Conservation (phyloP, 306 rosid species). For the Cajanus cajan region DNA sequence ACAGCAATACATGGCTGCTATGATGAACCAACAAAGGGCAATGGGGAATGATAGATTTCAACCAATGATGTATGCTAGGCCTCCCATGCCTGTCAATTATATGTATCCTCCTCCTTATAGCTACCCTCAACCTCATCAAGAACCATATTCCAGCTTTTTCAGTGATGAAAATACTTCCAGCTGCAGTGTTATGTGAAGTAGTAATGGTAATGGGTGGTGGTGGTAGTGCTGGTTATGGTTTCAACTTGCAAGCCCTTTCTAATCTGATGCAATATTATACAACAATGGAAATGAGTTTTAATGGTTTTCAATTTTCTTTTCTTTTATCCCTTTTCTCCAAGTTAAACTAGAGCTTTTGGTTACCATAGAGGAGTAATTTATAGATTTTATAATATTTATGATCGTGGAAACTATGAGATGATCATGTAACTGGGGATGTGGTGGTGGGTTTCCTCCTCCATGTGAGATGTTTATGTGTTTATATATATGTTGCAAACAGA, state of each 20-base stretch:
- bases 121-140: conserved; percentile 42
- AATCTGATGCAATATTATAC: conserved; percentile 43
- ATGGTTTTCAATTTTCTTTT: conserved; percentile 22
- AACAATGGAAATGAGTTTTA: conserved; percentile 46
- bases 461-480: conserved; percentile 54
- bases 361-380: conserved; percentile 47
- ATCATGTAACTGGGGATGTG: conserved; percentile 38
- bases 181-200: conserved; percentile 72
- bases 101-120: conserved; percentile 44
- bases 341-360: conserved; percentile 35
- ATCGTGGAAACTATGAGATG: conserved; percentile 33
- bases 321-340: conserved; percentile 1
- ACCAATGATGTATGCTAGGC: conserved; percentile 80
- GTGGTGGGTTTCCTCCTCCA: conserved; percentile 22
- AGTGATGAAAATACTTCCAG: conserved; percentile 87
- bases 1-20: conserved; percentile 63
- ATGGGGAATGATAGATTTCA: conserved; percentile 75
- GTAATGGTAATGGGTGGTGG: not conserved
- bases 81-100: conserved; percentile 60
- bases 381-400: conserved; percentile 36
- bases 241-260: not conserved
- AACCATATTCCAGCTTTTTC: conserved; percentile 61
- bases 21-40: conserved; percentile 76
- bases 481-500: conserved; percentile 52
- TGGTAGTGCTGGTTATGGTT: not conserved